These are phyloP conservation scores for Hygrophoropsis aurantiaca DNA, from an alignment of 768 basidiomycete genomes.

Conservation along the genomic window DNA sequence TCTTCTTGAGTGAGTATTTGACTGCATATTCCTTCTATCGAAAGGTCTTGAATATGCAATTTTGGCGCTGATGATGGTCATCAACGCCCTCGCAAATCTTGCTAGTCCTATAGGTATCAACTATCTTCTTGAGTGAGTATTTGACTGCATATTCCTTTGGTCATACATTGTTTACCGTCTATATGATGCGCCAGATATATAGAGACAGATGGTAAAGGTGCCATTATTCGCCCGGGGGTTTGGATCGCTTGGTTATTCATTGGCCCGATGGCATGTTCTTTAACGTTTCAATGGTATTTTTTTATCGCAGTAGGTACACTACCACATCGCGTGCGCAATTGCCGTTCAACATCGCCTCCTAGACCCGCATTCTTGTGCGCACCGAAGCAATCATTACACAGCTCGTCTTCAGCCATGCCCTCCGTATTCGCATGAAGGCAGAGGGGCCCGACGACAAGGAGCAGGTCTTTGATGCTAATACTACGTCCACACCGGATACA, in stretches of 20 bases:
- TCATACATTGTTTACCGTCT: constrained; percentile 44
- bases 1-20: too few relatives aligned
- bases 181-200: constrained; percentile 50
- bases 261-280: too few relatives aligned
- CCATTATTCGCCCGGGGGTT: too few relatives aligned
- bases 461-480: not conserved
- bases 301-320: constrained; percentile 29
- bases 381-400: too few relatives aligned
- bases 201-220: too few relatives aligned
- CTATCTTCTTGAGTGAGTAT: too few relatives aligned
- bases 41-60: constrained; percentile 7
- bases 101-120: constrained; percentile 39
- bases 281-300: constrained; percentile 55
- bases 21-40: constrained; percentile 50
- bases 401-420: too few relatives aligned
- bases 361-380: too few relatives aligned
- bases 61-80: constrained; percentile 5
- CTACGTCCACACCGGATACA: constrained; percentile 5
- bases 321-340: constrained; percentile 52
- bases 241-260: too few relatives aligned
- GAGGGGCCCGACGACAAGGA: constrained; percentile 12
- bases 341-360: constrained; percentile 54
- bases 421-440: too few relatives aligned
- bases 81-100: constrained; percentile 43
- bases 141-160: constrained; percentile 46